These are phyloP conservation scores for Tuctoria greenei DNA, from an alignment of 176 grass and related monocot species.

Conservation along the genomic window DNA sequence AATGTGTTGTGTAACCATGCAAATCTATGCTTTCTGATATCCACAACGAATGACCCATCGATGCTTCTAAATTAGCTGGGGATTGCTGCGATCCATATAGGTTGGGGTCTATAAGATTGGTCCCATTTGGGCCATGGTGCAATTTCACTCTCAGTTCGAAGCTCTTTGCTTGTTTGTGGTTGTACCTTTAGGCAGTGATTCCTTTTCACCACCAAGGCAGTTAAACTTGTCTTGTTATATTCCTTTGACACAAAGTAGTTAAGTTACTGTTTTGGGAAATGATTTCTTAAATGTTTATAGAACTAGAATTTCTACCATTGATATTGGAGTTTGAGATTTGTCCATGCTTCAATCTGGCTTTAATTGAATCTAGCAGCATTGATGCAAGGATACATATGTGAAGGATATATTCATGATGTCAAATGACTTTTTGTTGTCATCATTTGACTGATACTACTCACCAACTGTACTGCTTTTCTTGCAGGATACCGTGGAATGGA, in stretches of 20 bases:
- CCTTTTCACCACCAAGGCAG: not conserved
- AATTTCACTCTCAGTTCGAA: not conserved
- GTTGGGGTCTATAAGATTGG: not conserved
- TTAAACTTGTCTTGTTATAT: not conserved
- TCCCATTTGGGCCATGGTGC: not conserved
- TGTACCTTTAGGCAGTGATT: not conserved
- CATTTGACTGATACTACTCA: conserved; percentile 11
- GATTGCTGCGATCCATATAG: not conserved
- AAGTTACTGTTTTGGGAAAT: not conserved
- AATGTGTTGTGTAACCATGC: not conserved
- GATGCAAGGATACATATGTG: not conserved
- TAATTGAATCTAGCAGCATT: conserved; percentile 7
- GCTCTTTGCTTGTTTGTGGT: conserved; percentile 7
- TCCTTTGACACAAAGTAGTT: not conserved
- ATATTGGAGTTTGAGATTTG: not conserved
- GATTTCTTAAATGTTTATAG: not conserved
- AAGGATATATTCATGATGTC: not conserved
- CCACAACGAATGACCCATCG: not conserved
- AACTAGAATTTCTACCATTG: not conserved
- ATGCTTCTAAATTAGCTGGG: not conserved
- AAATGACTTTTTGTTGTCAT: not conserved
- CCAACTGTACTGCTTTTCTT: conserved; percentile 15
- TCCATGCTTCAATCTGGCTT: not conserved
- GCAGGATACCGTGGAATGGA: conserved; percentile 96
- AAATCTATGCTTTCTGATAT: not conserved